A percentile compares a stretch with the other conserved stretches of the same genome.
phyloP scores from a whole-genome alignment of 345 rosid genomes.

The Limnanthes douglasii region DNA sequence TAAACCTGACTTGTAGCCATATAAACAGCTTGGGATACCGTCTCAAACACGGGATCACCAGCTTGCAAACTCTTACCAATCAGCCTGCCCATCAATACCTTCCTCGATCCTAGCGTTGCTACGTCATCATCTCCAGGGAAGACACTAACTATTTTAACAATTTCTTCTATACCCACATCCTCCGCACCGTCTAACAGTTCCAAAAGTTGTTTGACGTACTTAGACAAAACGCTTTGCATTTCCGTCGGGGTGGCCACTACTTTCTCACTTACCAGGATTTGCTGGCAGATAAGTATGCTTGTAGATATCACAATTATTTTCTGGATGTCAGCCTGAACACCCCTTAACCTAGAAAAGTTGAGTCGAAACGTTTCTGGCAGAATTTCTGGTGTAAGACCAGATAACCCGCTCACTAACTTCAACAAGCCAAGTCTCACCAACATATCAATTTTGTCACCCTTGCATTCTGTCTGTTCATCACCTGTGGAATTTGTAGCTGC shows the following conservation, averaged over 20 bases:
- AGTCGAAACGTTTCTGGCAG: constrained; percentile 73
- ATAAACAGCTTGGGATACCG: constrained; percentile 39
- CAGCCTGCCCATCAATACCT: constrained; percentile 34
- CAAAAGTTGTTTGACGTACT: constrained; percentile 14
- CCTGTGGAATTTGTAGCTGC: constrained; percentile 34
- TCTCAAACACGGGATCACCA: constrained; percentile 47
- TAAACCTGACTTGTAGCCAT: constrained; percentile 34
- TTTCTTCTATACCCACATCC: constrained; percentile 29
- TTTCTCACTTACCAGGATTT: constrained; percentile 36
- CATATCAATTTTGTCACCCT: constrained; percentile 58
- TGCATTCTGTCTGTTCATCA: constrained; percentile 36
- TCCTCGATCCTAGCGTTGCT: constrained; percentile 22
- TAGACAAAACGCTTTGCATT: constrained; percentile 23
- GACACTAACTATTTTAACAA: constrained; percentile 25
- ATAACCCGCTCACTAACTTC: constrained; percentile 47
- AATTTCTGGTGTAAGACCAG: constrained; percentile 43
- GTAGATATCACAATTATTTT: constrained; percentile 59
- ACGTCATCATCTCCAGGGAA: constrained; percentile 10
- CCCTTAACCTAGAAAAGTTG: constrained; percentile 56
- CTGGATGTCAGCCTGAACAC: constrained; percentile 73
- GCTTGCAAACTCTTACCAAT: constrained; percentile 54
- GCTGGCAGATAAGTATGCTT: constrained; percentile 58
- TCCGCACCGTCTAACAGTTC: constrained; percentile 23
- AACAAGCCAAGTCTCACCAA: constrained; percentile 57
- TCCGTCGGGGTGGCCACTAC: constrained; percentile 20